Percentiles rank a stretch among this genome's conserved stretches.
phyloP scores from a whole-genome alignment of 140 eudicot species.

The Erigeron philadelphicus region DNA sequence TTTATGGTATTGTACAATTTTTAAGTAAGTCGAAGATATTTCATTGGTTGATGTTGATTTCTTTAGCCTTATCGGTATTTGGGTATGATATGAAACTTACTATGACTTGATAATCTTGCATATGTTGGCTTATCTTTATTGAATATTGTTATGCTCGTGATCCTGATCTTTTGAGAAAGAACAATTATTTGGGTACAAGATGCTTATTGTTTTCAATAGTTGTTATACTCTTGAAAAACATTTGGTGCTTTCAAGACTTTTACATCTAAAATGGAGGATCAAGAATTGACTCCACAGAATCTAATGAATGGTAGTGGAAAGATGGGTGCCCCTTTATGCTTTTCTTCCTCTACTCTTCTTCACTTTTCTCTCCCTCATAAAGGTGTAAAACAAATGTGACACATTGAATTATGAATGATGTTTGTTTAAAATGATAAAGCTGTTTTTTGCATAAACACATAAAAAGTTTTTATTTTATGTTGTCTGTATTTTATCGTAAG shows the following conservation, averaged over 20 bases:
- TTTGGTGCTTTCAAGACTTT: slow-evolving; percentile 36
- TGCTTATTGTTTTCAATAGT: slow-evolving; percentile 32
- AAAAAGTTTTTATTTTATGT: neutral
- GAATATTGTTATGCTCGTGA: slow-evolving; percentile 22
- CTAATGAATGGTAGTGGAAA: slow-evolving; percentile 38
- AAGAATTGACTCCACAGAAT: slow-evolving; percentile 34
- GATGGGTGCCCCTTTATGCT: slow-evolving; percentile 38
- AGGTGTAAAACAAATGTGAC: slow-evolving; percentile 5
- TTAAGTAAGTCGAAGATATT: neutral
- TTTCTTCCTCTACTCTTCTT: slow-evolving; percentile 31
- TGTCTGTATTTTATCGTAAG: neutral
- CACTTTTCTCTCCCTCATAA: slow-evolving; percentile 5
- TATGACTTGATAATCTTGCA: slow-evolving; percentile 11
- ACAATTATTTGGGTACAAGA: slow-evolving; percentile 31
- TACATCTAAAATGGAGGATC: slow-evolving; percentile 32
- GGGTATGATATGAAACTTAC: slow-evolving; percentile 4
- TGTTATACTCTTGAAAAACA: slow-evolving; percentile 19
- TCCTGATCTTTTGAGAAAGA: slow-evolving; percentile 24
- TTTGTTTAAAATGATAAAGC: neutral
- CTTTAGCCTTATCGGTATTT: slow-evolving; percentile 1
- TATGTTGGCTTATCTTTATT: slow-evolving; percentile 16
- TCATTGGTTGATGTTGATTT: neutral
- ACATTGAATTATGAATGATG: neutral
- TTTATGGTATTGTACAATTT: slow-evolving; percentile 7
- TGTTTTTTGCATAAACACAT: neutral